A percentile compares a stretch with the other conserved stretches of the same genome.
These are phyloP conservation scores for Coelastrella sp. DNA, from an alignment of 139 green algal species.

Conservation along the genomic window DNA sequence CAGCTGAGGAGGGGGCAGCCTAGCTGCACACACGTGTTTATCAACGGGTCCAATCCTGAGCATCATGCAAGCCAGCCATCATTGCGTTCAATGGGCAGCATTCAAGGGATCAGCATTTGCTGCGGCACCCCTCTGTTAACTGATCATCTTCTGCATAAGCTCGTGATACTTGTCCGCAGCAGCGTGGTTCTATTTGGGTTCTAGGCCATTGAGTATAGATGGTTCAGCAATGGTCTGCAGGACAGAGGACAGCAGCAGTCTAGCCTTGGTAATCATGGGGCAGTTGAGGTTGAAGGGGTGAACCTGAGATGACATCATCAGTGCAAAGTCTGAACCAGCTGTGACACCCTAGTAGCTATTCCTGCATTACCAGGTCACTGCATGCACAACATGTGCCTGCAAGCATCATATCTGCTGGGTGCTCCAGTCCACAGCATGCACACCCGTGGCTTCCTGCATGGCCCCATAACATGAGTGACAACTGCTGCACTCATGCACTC, in stretches of 20 bases:
- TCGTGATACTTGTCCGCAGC: neutral
- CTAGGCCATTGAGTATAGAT: neutral
- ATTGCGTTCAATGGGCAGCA: no score
- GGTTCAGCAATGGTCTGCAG: constrained; percentile 7
- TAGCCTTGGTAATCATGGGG: no score
- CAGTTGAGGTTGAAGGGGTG: neutral
- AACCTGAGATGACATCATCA: neutral
- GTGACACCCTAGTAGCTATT: no score
- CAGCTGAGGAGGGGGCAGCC: no score
- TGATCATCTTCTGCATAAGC: neutral
- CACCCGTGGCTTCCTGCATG: neutral
- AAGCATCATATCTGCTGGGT: no score
- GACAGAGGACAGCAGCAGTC: neutral
- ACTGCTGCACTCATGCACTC: neutral
- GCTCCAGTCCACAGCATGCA: neutral
- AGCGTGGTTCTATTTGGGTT: neutral
- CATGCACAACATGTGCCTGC: no score
- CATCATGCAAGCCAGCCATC: no score
- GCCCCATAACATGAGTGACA: no score
- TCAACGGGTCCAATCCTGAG: no score
- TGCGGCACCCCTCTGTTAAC: neutral
- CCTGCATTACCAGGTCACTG: no score
- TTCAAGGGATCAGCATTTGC: neutral
- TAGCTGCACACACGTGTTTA: no score
- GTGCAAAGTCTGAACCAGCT: no score